Evolutionary conservation across 139 green algal species (phyloP), one percentile per base, ranked within the genome.

Genomic region (Coelastrella sp.): DNA sequence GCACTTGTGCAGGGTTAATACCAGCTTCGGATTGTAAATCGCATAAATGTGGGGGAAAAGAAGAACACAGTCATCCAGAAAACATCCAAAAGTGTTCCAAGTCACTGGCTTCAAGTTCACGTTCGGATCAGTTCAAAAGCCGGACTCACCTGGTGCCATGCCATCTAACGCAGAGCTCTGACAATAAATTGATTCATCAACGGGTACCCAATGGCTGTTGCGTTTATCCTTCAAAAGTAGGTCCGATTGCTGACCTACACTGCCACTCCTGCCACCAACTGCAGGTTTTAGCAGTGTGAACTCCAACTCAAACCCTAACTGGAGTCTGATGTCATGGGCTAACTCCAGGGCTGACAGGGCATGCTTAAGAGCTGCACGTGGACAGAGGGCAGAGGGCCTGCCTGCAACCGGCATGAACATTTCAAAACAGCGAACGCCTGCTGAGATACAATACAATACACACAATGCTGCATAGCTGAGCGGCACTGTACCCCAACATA

Each of bases 261-360:
- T 22, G 12, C 7, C 57, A 60, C 27, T 22, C 65, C 7, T 74
- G 12, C 12, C 9, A 8, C 49, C 65, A n/a, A 72, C 79, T 6
- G 11, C 61, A 59, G n/a, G 22, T 25, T 90, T 87, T 25, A 96
- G 68, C 72, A 96, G 85, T 58, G 93, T 56, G 74, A 96, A 96
- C 91, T 96, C 94, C 6, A 91, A 61, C 90, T 96, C 93, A 58
- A 95, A 94, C 11, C 94, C 93, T 3, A 93, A 75, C 75, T 83
- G 73, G 22, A 94, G 8, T 8, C 27, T 73, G 5, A 95, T 17
- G 70, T 84, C 82, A 60, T 87, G 35, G 35, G 73, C 8, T 7
- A 82, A 17, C 20, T 91, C n/a, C 0, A 92, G 84, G 14, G 22
- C 17, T 12, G 10, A 68, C 6, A 95, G 86, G 49, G 87, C 85